Base-by-base conservation (phyloP, 805 yeast genomes). In the Wickerhamiella slavikovae region DNA sequence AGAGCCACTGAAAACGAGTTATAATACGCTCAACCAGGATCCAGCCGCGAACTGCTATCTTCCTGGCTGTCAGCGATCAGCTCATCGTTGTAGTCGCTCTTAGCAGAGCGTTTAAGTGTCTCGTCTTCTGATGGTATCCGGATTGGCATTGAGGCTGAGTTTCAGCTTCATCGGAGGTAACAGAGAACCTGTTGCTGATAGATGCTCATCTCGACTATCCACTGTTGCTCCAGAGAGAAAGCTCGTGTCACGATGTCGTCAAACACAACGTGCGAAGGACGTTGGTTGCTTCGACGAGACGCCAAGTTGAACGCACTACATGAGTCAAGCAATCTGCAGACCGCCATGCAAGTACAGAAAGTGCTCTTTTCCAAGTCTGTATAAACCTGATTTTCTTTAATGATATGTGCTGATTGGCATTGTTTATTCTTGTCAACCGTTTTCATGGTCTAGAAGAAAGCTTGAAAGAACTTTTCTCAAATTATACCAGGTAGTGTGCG, bases 1-100 rank as follows among this genome's bases (percentile, higher is more conserved):
- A 27, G 76, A 64, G 32, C 66, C 65, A 19, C 89, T 89, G 55
- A 85, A 83, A 76, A 7, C 6, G 9, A 6, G 9, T 10, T 6
- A 10, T 6, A 6, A 6, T 18, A 10, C 6, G 9, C 21, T 7
- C 9, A 18, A 10, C 21, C 10, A 10, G 21, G 9, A 18, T 7
- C 21, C 10, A 18, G 21, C 21, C 9, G 9, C 21, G 6, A 10
- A 7, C 9, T 6, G 10, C 10, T 10, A 18, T 18, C 21, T 7
- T 18, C 21, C 21, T 18, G 9, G 10, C 10, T 10, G 9, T 18
- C 21, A 18, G 6, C 21, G 9, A 7, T 10, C 10, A 18, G 9
- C 21, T 10, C 9, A 22, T 15, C 22, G 17, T 20, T 17, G 9
- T 11, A 5, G 28, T 12, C 22, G 28, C n/a, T n/a, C n/a, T n/a